Evolutionary conservation across 2,329 filamentous ascomycete genomes (phyloP).

Genomic region (Colletotrichum cereale): DNA sequence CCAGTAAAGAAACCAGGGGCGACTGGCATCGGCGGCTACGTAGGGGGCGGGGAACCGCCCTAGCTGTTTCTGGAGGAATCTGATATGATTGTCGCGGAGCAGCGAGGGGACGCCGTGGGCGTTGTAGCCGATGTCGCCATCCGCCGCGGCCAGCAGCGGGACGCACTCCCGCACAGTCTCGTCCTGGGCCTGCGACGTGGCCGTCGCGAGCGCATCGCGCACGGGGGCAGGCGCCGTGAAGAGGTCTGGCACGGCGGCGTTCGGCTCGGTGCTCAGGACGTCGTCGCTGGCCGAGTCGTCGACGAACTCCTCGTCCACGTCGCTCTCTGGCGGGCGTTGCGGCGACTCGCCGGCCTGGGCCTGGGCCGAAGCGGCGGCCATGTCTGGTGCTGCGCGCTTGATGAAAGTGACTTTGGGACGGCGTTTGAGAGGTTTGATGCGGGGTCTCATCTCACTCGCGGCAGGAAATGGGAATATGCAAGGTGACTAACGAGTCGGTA

Average conservation of each 20-base stretch:
- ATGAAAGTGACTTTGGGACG: constrained; percentile 51
- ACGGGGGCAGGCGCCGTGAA: constrained; percentile 73
- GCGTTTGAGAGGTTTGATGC: constrained; percentile 42
- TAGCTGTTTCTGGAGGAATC: constrained; percentile 72
- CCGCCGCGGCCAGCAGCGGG: constrained; percentile 72
- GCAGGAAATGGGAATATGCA: neutral
- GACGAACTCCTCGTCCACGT: constrained; percentile 39
- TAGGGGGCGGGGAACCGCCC: constrained; percentile 76
- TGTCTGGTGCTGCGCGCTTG: constrained; percentile 41
- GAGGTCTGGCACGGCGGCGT: constrained; percentile 62
- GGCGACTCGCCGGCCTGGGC: neutral
- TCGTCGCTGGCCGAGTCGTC: constrained; percentile 28
- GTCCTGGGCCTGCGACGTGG: constrained; percentile 81
- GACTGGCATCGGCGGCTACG: constrained; percentile 83
- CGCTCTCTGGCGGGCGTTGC: constrained; percentile 19
- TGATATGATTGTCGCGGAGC: constrained; percentile 71
- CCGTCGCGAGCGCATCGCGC: constrained; percentile 74
- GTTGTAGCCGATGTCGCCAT: constrained; percentile 70
- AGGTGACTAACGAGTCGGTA: constrained; percentile 8
- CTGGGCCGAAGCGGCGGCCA: constrained; percentile 35
- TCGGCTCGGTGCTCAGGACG: constrained; percentile 32
- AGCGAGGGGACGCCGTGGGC: constrained; percentile 79
- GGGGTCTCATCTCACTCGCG: constrained; percentile 40
- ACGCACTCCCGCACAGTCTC: constrained; percentile 77
- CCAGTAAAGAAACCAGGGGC: constrained; percentile 98